phyloP scores from a whole-genome alignment of 345 rosid genomes.

The Physaria fendleri region DNA sequence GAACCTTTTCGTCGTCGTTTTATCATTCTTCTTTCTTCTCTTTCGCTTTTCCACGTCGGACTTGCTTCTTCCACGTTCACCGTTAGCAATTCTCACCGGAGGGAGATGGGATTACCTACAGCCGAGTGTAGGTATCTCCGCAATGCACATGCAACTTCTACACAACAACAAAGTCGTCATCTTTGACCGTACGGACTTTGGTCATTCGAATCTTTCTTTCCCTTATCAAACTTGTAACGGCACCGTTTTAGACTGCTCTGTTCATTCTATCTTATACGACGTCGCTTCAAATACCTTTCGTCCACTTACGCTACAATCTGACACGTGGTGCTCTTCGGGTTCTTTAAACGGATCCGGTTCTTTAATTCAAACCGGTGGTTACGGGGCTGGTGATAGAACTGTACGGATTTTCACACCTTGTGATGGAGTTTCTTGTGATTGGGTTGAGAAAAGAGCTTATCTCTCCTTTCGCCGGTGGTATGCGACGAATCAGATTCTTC shows the following conservation, averaged over 20 bases:
- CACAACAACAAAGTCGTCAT: constrained; percentile 62
- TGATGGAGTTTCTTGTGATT: constrained; percentile 40
- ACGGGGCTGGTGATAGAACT: constrained; percentile 53
- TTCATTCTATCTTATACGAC: constrained; percentile 77
- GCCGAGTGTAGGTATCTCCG: constrained; percentile 64
- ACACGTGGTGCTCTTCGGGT: constrained; percentile 93
- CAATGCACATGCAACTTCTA: constrained; percentile 93
- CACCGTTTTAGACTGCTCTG: constrained; percentile 61
- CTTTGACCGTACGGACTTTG: constrained; percentile 79
- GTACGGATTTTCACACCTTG: constrained; percentile 56
- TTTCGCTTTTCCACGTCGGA: constrained; percentile 24
- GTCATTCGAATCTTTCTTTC: constrained; percentile 65
- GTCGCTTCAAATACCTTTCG: constrained; percentile 42
- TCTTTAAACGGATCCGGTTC: constrained; percentile 58
- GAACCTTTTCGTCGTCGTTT: not conserved
- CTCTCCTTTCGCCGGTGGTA: constrained; percentile 61
- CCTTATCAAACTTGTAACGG: constrained; percentile 41
- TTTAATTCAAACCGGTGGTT: constrained; percentile 77
- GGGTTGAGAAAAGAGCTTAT: constrained; percentile 44
- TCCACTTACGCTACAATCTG: constrained; percentile 57
- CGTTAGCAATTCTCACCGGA: constrained; percentile 21
- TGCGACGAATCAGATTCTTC: constrained; percentile 64
- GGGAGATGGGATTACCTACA: constrained; percentile 58
- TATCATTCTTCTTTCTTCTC: constrained; percentile 15
- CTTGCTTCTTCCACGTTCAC: constrained; percentile 29